Base-by-base conservation (phyloP, 2,329 filamentous ascomycete species). In the Eurotiales sp. region DNA sequence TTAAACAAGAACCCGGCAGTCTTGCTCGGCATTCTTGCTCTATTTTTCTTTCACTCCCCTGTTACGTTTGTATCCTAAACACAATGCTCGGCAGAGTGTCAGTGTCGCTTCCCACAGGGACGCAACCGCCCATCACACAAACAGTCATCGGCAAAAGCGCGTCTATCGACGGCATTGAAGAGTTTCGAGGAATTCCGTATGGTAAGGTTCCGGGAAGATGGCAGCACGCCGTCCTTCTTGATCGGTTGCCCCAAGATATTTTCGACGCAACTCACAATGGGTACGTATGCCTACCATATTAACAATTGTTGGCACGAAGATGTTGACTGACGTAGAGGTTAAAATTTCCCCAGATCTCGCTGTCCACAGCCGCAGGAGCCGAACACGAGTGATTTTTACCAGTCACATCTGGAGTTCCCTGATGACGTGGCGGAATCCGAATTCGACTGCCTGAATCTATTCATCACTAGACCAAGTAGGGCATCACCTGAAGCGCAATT, bases 141-240 rank as follows among this genome's bases (percentile, higher is more conserved):
- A 37, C 34, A 37, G 34, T 37, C 34, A 37, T 37, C 12, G 34
- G 34, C 14, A 37, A 19, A 37, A 37, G 17, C 6, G 14, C 34
- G n/a, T 6, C 4, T 37, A n/a, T 19, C 17, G 59, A 64, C 2
- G 67, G 69, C 22, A 77, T 89, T 22, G 87, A 92, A 51, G 80
- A 75, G 19, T 91, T 88, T 72, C 82, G 79, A 50, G 86, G 84
- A 17, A 88, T 93, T 51, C 88, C 87, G 2, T 93, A 84, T 61
- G 88, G 87, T 2, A 73, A 88, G 55, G 78, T 86, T 1, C 88
- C 88, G 21, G 43, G 29, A 32, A 17, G 27, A 22, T 46, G 43
- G 27, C 27, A 34, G 32, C 43, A 46, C 14, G 27, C 43, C 21
- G 17, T 46, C 4, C 23, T 46, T 32, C 27, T 32, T 32, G 30